Percentiles rank a stretch among this genome's conserved stretches.
Evolutionary conservation across 306 rosid species (phyloP).

Genomic region (Lupinus albus): DNA sequence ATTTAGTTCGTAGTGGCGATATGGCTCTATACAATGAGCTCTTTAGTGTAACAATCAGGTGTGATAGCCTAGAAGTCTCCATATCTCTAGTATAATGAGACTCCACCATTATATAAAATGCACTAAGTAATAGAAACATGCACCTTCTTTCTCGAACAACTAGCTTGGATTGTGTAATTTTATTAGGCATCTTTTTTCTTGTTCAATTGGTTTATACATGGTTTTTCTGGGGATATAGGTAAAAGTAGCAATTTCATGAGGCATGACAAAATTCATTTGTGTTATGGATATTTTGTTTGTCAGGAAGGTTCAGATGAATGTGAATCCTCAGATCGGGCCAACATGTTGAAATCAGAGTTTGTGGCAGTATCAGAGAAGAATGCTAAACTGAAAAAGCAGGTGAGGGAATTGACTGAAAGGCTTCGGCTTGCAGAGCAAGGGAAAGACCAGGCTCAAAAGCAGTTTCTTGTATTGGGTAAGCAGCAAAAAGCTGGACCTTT

Average conservation of each 20-base stretch:
- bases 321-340: slow-evolving; percentile 68
- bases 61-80: too few relatives aligned
- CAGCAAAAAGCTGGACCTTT: slow-evolving; percentile 76
- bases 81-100: too few relatives aligned
- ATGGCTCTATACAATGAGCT: too few relatives aligned
- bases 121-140: too few relatives aligned
- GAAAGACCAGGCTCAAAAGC: slow-evolving; percentile 82
- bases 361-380: slow-evolving; percentile 60
- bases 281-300: neutral
- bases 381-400: slow-evolving; percentile 58
- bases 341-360: slow-evolving; percentile 69
- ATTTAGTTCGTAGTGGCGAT: too few relatives aligned
- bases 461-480: slow-evolving; percentile 68
- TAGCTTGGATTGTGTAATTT: slow-evolving; percentile 1
- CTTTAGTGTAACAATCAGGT: too few relatives aligned
- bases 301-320: slow-evolving; percentile 64
- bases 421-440: slow-evolving; percentile 72
- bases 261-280: slow-evolving; percentile 33
- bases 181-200: neutral
- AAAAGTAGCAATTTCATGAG: slow-evolving; percentile 3
- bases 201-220: slow-evolving; percentile 5
- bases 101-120: too few relatives aligned
- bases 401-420: slow-evolving; percentile 70
- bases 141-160: neutral
- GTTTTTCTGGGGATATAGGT: slow-evolving; percentile 7